These are phyloP conservation scores for Pseudozyma hubeiensis DNA, from an alignment of 1,284 basidiomycete genomes.

Conservation along the genomic window DNA sequence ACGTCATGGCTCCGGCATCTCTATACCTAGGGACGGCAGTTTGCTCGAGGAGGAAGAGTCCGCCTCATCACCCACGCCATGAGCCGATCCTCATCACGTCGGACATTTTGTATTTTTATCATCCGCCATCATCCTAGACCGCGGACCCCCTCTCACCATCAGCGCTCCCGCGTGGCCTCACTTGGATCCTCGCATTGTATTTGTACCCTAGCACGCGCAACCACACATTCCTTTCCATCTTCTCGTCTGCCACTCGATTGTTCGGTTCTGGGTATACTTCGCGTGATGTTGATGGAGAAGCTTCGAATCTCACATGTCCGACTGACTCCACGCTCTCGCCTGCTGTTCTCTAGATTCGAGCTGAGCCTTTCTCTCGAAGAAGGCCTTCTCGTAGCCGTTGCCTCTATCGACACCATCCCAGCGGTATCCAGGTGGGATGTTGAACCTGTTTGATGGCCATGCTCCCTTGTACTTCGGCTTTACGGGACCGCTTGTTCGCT, in stretches of 20 bases:
- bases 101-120: slow-evolving; percentile 20
- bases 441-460: slow-evolving; percentile 90
- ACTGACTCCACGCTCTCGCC: slow-evolving; percentile 48
- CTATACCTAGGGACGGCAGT: slow-evolving; percentile 32
- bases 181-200: slow-evolving; percentile 19
- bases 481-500: slow-evolving; percentile 75
- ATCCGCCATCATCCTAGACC: background rate
- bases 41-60: slow-evolving; percentile 34
- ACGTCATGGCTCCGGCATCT: slow-evolving; percentile 35
- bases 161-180: slow-evolving; percentile 4
- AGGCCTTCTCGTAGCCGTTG: slow-evolving; percentile 93
- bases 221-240: background rate
- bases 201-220: slow-evolving; percentile 17
- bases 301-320: slow-evolving; percentile 35
- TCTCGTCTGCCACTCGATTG: background rate
- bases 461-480: slow-evolving; percentile 88
- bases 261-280: slow-evolving; percentile 6
- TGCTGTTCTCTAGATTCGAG: slow-evolving; percentile 31
- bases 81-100: background rate
- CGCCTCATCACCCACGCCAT: slow-evolving; percentile 1
- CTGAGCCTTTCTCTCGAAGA: slow-evolving; percentile 47
- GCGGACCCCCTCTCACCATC: background rate
- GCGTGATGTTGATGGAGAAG: background rate
- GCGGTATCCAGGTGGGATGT: slow-evolving; percentile 91
- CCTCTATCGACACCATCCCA: slow-evolving; percentile 83